These are phyloP conservation scores for Russula compacta DNA, from an alignment of 768 basidiomycete genomes.

Conservation along the genomic window DNA sequence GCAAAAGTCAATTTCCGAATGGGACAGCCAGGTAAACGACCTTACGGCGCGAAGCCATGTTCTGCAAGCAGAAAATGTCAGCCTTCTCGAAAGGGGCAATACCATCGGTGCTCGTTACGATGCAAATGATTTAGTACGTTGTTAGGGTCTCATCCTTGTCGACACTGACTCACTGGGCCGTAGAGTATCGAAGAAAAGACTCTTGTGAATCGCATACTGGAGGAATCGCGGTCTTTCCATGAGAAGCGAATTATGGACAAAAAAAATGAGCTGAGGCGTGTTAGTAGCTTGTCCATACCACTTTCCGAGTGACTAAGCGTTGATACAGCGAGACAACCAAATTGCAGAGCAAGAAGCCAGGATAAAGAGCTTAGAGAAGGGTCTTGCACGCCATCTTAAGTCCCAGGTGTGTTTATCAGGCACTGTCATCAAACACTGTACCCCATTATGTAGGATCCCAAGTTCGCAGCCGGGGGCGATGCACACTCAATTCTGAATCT, in stretches of 20 bases:
- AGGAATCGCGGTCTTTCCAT: slow-evolving; percentile 27
- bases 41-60: slow-evolving; percentile 20
- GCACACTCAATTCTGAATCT: slow-evolving; percentile 27
- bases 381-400: slow-evolving; percentile 26
- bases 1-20: slow-evolving; percentile 18
- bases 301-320: not conserved
- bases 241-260: slow-evolving; percentile 29
- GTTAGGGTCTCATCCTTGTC: not conserved
- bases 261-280: slow-evolving; percentile 30
- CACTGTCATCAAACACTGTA: not conserved
- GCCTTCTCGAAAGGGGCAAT: slow-evolving; percentile 21
- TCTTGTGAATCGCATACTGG: slow-evolving; percentile 26
- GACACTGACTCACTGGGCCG: not conserved
- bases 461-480: slow-evolving; percentile 13
- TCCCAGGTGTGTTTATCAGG: slow-evolving; percentile 18
- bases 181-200: slow-evolving; percentile 28
- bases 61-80: slow-evolving; percentile 21
- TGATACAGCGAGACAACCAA: slow-evolving; percentile 26
- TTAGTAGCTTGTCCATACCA: slow-evolving; percentile 10
- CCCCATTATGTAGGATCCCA: slow-evolving; percentile 13
- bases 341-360: slow-evolving; percentile 26
- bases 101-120: slow-evolving; percentile 26
- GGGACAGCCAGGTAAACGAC: slow-evolving; percentile 20
- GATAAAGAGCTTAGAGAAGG: slow-evolving; percentile 25
- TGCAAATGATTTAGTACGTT: slow-evolving; percentile 25